Percentiles rank a stretch among this genome's conserved stretches.
Conservation (phyloP, 805 yeast genomes). For the Nakazawaea siamensis region DNA sequence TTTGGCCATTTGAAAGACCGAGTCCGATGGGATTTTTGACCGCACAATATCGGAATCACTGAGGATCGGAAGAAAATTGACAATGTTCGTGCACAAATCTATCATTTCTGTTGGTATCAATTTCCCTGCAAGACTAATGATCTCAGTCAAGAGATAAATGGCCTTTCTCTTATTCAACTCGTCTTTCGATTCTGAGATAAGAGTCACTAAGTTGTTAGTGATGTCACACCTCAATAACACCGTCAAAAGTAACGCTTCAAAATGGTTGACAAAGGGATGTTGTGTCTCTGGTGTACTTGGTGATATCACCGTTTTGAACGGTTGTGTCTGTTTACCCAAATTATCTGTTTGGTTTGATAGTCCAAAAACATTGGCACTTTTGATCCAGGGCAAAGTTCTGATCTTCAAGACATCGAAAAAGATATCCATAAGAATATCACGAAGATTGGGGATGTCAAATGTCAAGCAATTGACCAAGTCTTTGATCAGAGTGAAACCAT, state of each 20-base stretch:
- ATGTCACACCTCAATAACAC: constrained; percentile 51
- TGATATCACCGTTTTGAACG: constrained; percentile 6
- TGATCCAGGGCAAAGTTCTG: constrained; percentile 45
- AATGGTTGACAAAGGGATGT: constrained; percentile 46
- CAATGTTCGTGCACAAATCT: constrained; percentile 6
- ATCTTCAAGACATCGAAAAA: constrained; percentile 61
- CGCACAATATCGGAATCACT: constrained; percentile 3
- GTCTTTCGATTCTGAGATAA: constrained; percentile 35
- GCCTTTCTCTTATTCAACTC: constrained; percentile 47
- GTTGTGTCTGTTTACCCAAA: neutral
- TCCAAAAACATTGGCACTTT: constrained; percentile 14
- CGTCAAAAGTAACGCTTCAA: constrained; percentile 50
- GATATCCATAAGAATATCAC: constrained; percentile 62
- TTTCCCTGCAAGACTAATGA: constrained; percentile 43
- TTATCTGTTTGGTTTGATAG: neutral
- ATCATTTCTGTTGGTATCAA: constrained; percentile 44
- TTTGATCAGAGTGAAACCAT: constrained; percentile 45
- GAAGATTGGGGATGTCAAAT: constrained; percentile 46
- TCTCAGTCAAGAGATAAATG: constrained; percentile 54
- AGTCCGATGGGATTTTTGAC: constrained; percentile 21
- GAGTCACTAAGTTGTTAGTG: constrained; percentile 33
- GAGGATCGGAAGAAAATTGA: constrained; percentile 2
- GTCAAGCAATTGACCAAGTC: constrained; percentile 54
- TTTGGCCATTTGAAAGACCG: constrained; percentile 41
- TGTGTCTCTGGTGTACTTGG: constrained; percentile 29